Base-by-base conservation (phyloP, 129 eudicot species). In the Centrapalus pauciflorus region DNA sequence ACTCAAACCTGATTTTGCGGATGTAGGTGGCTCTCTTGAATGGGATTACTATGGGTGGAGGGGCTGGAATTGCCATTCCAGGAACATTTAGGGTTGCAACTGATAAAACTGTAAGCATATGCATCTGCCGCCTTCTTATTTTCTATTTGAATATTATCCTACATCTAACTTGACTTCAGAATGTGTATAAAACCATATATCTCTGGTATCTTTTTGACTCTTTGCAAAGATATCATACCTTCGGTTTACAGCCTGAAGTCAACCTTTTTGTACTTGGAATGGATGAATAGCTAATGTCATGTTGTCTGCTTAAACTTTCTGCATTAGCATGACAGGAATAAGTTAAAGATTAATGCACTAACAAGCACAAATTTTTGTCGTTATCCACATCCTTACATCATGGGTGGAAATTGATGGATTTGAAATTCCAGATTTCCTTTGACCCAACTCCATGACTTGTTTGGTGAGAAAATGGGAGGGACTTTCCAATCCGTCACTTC, bases 21-120 rank as follows among this genome's bases (percentile, higher is more conserved):
- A 41, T 84, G 84, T 83, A 91, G 97, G 88, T 91, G 71, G 96
- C 97, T 68, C 70, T 91, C 57, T 67, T 91, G 70, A 75, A 87
- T 77, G 97, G 97, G 71, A 79, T 87, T 43, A 91, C 97, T 3
- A 87, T 91, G 96, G 97, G 97, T 76, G 97, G 96, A 56, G 97
- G 94, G 35, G 90, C 90, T 64, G 96, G 96, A 51, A 55, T 91
- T 69, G 85, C 97, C 61, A 73, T 91, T 61, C 96, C 97, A 1
- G 90, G 97, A 66, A 82, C 90, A 64, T 91, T 91, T 72, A 80
- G 94, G 48, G 84, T 91, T 80, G 97, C 97, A 37, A 87, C 97
- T 26, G 90, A 91, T 75, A 85, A 84, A 83, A 91, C 96, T 51
- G 96, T 91, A 80, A 59, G 64, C 46, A 46, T 59, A 54, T 61